Conservation (phyloP, 2,329 filamentous ascomycete genomes). For the Alternaria sp. region DNA sequence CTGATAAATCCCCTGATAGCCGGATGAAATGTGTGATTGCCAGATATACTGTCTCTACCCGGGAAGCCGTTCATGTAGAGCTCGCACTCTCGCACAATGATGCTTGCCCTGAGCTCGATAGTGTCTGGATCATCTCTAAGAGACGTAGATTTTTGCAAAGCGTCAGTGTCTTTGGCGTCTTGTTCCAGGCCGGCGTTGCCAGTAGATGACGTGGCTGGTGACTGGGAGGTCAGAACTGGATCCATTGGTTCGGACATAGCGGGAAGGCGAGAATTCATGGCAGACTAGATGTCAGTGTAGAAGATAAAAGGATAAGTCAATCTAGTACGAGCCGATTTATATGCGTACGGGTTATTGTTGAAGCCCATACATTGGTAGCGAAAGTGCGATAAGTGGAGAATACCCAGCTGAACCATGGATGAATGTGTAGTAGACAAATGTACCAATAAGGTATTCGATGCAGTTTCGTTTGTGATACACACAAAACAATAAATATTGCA, state of each 20-base stretch:
- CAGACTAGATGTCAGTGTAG: not conserved
- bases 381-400: not conserved
- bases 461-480: not conserved
- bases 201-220: not conserved
- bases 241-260: not conserved
- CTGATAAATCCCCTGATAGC: not conserved
- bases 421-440: fast-evolving
- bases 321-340: not conserved
- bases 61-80: not conserved
- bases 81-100: not conserved
- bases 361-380: not conserved
- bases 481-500: fast-evolving
- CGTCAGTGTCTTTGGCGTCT: not conserved
- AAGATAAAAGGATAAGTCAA: not conserved
- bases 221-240: not conserved
- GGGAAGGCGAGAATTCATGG: not conserved
- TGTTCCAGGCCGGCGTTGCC: not conserved
- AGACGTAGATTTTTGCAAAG: not conserved
- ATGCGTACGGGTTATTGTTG: not conserved
- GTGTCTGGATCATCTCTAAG: not conserved
- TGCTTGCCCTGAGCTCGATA: not conserved
- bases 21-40: not conserved
- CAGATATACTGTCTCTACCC: not conserved
- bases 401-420: not conserved
- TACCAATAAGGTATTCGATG: not conserved